Base-by-base conservation (phyloP, 495 filamentous ascomycete genomes). In the Recurvomyces mirabilis region DNA sequence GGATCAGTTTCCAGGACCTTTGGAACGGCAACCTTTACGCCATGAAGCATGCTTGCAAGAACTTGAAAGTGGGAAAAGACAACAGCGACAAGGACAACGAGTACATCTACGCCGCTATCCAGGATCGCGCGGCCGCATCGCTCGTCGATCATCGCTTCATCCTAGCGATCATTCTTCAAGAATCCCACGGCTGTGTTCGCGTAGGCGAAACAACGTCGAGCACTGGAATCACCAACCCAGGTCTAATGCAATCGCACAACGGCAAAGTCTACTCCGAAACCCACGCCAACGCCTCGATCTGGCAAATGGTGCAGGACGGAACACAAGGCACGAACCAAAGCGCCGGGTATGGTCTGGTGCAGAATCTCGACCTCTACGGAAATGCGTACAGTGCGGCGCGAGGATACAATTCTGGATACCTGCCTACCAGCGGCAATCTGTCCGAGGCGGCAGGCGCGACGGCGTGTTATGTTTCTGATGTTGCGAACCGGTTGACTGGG, bases 61-160 rank as follows among this genome's bases (percentile, higher is more conserved):
- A 46, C 26, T 38, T 28, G 33, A 33, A 29, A 26, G 43, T 38
- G 24, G 3, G 10, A 17, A 20, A 9, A 14, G 4, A n/a, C 53
- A 65, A 68, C 55, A 60, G 62, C 39, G 83, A 91, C 53, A 74
- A 86, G 19, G 87, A 94, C 57, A 85, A 89, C 18, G 82, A 91
- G 52, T 79, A 53, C 10, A 48, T 56, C 24, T 40, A 41, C 26
- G 29, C 40, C 15, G 53, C 53, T 13, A 56, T 56, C 20, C 42
- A 49, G 32, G 18, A 37, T 39, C 39, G 47, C 25, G 38, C 53
- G 6, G 26, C 18, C 3, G 45, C 25, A 5, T 44, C 44, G 9
- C 17, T 42, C 12, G 53, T 57, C 21, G 54, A 57, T 36, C 41
- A 38, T 20, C 51, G 54, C 29, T 51, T 54, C 51, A 54, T 57